Evolutionary conservation across 768 basidiomycete species (phyloP).

Genomic region (Leucocoprinus sp.): DNA sequence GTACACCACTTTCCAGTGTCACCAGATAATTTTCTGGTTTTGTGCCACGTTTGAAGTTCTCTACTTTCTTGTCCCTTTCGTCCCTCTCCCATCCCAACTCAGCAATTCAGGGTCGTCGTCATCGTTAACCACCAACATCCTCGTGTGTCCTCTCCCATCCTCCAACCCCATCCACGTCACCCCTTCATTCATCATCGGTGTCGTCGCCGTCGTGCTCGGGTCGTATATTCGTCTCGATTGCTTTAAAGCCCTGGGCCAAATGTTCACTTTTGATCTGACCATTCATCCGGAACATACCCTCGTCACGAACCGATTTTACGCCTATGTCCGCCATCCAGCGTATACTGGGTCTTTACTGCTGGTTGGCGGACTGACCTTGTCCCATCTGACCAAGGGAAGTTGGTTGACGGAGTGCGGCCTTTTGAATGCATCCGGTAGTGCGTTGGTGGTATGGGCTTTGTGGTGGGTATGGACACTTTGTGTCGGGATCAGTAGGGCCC

Average conservation of each 20-base stretch:
- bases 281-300: conserved; percentile 44
- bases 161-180: conserved; percentile 26
- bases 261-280: conserved; percentile 56
- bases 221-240: conserved; percentile 43
- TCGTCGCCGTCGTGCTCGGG: conserved; percentile 33
- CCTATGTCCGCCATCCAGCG: conserved; percentile 46
- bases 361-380: conserved; percentile 36
- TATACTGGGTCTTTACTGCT: conserved; percentile 47
- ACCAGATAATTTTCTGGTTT: conserved; percentile 40
- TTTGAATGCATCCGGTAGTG: conserved; percentile 17
- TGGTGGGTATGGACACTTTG: conserved; percentile 47
- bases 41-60: conserved; percentile 44
- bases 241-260: conserved; percentile 41
- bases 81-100: conserved; percentile 25
- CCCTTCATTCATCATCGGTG: conserved; percentile 38
- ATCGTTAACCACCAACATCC: conserved; percentile 23
- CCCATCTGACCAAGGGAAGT: conserved; percentile 38
- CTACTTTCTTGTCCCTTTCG: conserved; percentile 26
- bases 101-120: no score
- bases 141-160: conserved; percentile 23
- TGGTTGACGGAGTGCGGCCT: conserved; percentile 39
- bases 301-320: conserved; percentile 42
- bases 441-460: conserved; percentile 24
- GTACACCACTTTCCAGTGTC: conserved; percentile 27
- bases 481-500: conserved; percentile 39